Base-by-base conservation (phyloP, 106 monocot species). In the Hemerocallis citrina region DNA sequence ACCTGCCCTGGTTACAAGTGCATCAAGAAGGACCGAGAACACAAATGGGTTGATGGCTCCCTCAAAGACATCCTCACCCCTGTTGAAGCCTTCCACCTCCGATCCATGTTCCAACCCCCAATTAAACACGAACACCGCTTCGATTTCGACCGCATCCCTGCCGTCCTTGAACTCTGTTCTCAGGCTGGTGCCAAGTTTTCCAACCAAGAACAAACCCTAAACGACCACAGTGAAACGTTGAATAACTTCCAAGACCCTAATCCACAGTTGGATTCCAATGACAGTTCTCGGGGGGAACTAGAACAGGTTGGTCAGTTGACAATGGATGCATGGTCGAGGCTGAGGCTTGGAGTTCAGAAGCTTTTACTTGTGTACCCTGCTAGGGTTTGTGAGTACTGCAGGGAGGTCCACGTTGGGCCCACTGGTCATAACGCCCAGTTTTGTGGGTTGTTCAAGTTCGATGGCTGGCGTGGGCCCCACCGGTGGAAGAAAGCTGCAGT, bases 111-210 rank as follows among this genome's bases (percentile, higher is more conserved):
- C 37, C 89, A 95, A 37, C 63, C 64, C 34, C 52, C 73, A 34
- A 89, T 95, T 65, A 78, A 74, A 24, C 94, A 95, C 34, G 80
- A 89, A 5, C 75, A 89, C 21, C 72, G 86, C 55, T 95, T 95
- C n/a, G 76, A 86, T 50, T 80, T 73, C 27, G 55, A 72, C 32
- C 80, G 83, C 9, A 52, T 89, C 21, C 86, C 94, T 23, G 89
- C 94, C 24, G 70, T 89, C 22, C 34, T 86, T 0, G 89, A 95
- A 68, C 80, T 95, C 16, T 89, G 94, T 59, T 73, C 44, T 64
- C 94, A 95, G 65, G 94, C 94, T 13, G 89, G 89, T 8, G 89
- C 75, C 2, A 66, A 86, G 2, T 20, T 86, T 19, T 68, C 85
- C 4, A n/a, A n/a, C n/a, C n/a, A n/a, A n/a, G 42, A 73, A 11